These are phyloP conservation scores for Drechslerella stenobrocha DNA, from an alignment of 2,329 filamentous ascomycete genomes.

Conservation along the genomic window DNA sequence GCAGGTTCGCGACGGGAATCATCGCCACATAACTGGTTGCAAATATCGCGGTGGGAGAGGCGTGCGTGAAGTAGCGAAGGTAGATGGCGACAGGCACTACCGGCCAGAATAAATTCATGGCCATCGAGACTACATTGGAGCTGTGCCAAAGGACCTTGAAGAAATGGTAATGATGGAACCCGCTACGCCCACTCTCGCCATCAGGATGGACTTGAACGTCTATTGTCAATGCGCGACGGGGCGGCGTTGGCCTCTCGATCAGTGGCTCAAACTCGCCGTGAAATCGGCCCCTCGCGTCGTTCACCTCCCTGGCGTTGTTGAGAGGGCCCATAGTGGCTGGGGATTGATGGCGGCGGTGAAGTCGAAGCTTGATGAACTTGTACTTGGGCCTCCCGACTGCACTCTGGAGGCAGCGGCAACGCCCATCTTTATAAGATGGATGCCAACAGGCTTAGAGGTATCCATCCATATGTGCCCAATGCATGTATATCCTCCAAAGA, in stretches of 20 bases:
- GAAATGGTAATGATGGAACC: slow-evolving; percentile 68
- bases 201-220: slow-evolving; percentile 57
- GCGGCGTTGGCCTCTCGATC: neutral
- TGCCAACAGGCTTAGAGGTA: neutral
- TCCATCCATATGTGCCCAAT: neutral
- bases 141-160: slow-evolving; percentile 67
- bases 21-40: slow-evolving; percentile 74
- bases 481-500: neutral
- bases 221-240: neutral
- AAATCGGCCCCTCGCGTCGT: neutral
- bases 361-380: neutral
- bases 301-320: neutral
- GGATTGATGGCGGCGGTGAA: neutral
- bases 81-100: slow-evolving; percentile 52
- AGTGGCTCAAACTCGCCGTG: neutral
- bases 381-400: neutral
- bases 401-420: neutral
- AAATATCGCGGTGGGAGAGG: slow-evolving; percentile 67
- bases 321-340: neutral
- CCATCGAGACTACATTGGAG: slow-evolving; percentile 65
- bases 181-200: slow-evolving; percentile 70
- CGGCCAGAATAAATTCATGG: slow-evolving; percentile 61
- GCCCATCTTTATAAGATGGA: neutral
- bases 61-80: slow-evolving; percentile 60
- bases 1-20: slow-evolving; percentile 73